Percentiles rank a stretch among this genome's conserved stretches.
Conservation (phyloP, 176 grass and related monocot species). For the Oryza longistaminata region DNA sequence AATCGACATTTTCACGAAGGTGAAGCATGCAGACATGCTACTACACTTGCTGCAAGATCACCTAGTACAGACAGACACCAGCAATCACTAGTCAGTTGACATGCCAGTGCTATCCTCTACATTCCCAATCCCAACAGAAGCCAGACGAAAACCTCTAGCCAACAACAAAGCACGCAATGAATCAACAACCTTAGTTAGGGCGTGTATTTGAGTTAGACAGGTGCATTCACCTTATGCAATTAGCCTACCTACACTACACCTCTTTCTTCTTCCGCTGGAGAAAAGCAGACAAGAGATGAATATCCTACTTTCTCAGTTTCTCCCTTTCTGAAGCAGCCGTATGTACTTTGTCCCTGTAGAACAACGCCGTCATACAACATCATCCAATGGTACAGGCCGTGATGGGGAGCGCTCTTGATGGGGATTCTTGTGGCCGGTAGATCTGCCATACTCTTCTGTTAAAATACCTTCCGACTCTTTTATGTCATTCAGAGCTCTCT, state of each 20-base stretch:
- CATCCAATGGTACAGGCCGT: slow-evolving; percentile 4
- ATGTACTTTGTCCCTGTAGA: not conserved
- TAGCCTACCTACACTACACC: slow-evolving; percentile 9
- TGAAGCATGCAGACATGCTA: too few species aligned
- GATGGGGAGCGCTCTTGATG: slow-evolving; percentile 16
- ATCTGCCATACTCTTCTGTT: not conserved
- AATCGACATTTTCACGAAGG: too few species aligned
- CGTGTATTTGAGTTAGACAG: not conserved
- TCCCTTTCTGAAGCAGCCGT: not conserved
- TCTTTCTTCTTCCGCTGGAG: not conserved
- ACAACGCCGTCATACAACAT: slow-evolving; percentile 41
- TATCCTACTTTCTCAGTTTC: not conserved
- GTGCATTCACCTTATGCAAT: not conserved
- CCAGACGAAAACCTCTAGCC: not conserved
- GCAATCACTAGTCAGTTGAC: not conserved
- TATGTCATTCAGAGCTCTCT: slow-evolving; percentile 64
- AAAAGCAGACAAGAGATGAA: not conserved
- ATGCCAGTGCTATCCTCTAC: not conserved
- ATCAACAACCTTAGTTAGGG: not conserved
- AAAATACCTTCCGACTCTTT: slow-evolving; percentile 40
- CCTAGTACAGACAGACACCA: too few species aligned
- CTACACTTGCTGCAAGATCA: too few species aligned
- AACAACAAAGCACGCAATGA: not conserved
- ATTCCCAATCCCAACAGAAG: not conserved
- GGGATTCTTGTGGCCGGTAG: slow-evolving; percentile 31